A percentile compares a stretch with the other conserved stretches of the same genome.
These are phyloP conservation scores for Cylindrotheca closterium DNA, from an alignment of 108 stramenopile genomes.

Conservation along the genomic window DNA sequence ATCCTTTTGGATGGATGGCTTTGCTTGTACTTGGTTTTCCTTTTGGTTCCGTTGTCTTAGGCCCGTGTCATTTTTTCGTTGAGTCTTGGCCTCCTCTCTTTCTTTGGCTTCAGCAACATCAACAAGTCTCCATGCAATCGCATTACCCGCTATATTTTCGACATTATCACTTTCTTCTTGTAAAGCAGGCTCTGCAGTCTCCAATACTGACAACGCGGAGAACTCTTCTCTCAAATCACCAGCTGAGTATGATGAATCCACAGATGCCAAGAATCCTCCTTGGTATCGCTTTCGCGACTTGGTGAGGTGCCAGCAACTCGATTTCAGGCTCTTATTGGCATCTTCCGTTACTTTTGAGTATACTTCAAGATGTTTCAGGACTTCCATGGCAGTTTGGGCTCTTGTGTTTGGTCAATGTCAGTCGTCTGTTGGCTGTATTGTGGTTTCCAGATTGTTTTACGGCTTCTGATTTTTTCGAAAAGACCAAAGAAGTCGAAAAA, in stretches of 20 bases:
- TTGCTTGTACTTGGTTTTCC: not conserved
- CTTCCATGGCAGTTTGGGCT: too few species aligned
- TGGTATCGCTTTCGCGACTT: slow-evolving; percentile 24
- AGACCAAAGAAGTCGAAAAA: too few species aligned
- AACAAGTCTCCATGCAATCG: slow-evolving; percentile 16
- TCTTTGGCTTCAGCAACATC: slow-evolving; percentile 4
- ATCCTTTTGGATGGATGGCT: slow-evolving; percentile 10
- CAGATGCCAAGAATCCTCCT: slow-evolving; percentile 9
- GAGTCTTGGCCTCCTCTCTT: slow-evolving; percentile 5
- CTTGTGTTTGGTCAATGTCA: too few species aligned
- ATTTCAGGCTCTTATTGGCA: slow-evolving; percentile 15
- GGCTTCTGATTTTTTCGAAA: too few species aligned
- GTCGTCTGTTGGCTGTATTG: too few species aligned
- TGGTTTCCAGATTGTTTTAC: too few species aligned
- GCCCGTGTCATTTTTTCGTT: not conserved
- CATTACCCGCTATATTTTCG: not conserved
- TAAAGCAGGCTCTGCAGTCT: not conserved
- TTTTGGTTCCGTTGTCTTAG: not conserved
- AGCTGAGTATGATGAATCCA: slow-evolving; percentile 12
- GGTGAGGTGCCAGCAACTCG: slow-evolving; percentile 26
- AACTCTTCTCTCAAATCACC: slow-evolving; percentile 31
- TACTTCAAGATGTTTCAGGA: slow-evolving; percentile 11
- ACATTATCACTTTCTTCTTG: not conserved
- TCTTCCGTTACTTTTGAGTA: slow-evolving; percentile 10
- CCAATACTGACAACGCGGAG: slow-evolving; percentile 11